Conservation (phyloP, 116 monocot species). For the Iris pallida region DNA sequence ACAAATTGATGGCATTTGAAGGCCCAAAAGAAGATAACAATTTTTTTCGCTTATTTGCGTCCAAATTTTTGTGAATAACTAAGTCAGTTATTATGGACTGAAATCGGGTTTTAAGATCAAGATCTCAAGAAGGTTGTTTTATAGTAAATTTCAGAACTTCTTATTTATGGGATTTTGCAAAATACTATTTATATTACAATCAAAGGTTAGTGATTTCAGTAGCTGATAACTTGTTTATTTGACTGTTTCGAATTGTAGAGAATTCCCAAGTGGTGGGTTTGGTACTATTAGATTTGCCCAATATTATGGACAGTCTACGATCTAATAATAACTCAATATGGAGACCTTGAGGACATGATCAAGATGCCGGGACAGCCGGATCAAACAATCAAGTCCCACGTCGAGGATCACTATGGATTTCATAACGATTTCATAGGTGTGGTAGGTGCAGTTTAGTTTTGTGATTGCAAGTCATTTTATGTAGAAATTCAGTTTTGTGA, state of each 20-base stretch:
- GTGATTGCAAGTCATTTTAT: too few species aligned
- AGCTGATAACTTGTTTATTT: neutral
- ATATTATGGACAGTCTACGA: slow-evolving; percentile 15
- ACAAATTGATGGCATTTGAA: too few species aligned
- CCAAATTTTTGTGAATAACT: too few species aligned
- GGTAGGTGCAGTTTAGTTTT: slow-evolving; percentile 7
- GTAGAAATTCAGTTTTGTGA: too few species aligned
- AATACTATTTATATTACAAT: neutral
- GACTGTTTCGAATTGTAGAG: neutral
- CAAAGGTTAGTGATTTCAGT: neutral
- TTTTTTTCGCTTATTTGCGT: too few species aligned
- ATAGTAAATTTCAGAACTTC: too few species aligned
- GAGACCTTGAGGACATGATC: slow-evolving; percentile 11
- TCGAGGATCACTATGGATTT: slow-evolving; percentile 15
- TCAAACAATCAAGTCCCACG: slow-evolving; percentile 12
- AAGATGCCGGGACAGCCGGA: slow-evolving; percentile 1
- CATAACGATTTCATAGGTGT: slow-evolving; percentile 2
- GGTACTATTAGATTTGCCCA: slow-evolving; percentile 23
- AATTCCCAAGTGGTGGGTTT: slow-evolving; percentile 21
- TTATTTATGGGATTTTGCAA: too few species aligned
- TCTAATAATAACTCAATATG: slow-evolving; percentile 12
- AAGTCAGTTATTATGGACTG: too few species aligned
- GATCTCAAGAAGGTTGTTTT: too few species aligned
- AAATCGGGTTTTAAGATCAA: too few species aligned
- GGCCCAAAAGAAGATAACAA: too few species aligned